Evolutionary conservation across 306 rosid genomes (phyloP).

Genomic region (Trichosanthes truncata): DNA sequence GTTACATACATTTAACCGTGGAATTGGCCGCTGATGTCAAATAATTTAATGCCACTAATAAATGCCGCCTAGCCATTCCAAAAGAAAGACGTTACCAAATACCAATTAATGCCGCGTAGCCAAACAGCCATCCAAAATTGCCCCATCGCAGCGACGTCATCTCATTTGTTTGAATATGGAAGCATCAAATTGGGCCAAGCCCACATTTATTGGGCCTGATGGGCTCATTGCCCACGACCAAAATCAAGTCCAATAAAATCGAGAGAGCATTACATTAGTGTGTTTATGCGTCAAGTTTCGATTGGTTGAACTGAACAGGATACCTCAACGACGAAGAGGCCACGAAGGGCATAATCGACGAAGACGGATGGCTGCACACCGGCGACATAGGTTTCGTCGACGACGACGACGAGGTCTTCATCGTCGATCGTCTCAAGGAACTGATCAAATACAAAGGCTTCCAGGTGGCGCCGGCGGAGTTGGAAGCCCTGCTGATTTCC

Average conservation of each 20-base stretch:
- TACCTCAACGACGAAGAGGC: conserved; percentile 67
- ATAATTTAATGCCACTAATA: background rate
- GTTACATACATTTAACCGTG: too few species aligned
- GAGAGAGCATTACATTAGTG: background rate
- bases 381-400: conserved; percentile 76
- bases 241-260: background rate
- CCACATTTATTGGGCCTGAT: background rate
- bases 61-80: background rate
- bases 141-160: background rate
- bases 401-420: conserved; percentile 53
- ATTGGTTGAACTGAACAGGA: conserved; percentile 27
- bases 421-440: conserved; percentile 73
- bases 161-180: background rate
- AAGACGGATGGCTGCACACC: conserved; percentile 70
- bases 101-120: background rate
- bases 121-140: background rate
- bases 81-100: background rate
- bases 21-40: background rate
- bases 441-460: conserved; percentile 80
- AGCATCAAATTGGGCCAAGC: background rate
- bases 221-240: background rate
- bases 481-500: conserved; percentile 58
- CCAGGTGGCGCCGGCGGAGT: conserved; percentile 90
- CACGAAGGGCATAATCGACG: conserved; percentile 50
- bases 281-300: background rate